These are phyloP conservation scores for Metroxylon sagu DNA, from an alignment of 176 grass and related monocot genomes.

Conservation along the genomic window DNA sequence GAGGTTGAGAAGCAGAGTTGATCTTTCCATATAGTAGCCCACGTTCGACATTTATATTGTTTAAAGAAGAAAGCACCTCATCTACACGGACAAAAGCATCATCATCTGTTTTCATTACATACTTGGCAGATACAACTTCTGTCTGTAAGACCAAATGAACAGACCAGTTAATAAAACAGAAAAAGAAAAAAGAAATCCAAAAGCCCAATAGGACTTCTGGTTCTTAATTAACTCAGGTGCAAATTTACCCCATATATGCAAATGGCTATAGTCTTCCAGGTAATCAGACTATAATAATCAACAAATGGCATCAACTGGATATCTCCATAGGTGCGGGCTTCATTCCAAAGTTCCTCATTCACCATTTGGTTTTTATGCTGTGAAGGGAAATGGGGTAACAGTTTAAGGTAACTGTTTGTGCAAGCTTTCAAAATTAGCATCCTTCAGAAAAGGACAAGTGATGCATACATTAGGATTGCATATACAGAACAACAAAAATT, in stretches of 20 bases:
- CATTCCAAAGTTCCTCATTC: conserved; percentile 93
- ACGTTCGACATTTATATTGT: conserved; percentile 48
- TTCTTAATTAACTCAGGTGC: neutral
- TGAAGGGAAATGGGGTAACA: conserved; percentile 13
- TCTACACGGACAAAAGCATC: conserved; percentile 99
- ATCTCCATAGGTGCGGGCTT: conserved; percentile 83
- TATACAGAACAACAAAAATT: too few species aligned
- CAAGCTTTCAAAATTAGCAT: neutral
- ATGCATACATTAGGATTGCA: too few species aligned
- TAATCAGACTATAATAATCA: conserved; percentile 97
- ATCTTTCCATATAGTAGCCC: conserved; percentile 78
- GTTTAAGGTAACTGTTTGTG: too few species aligned
- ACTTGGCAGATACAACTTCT: conserved; percentile 69
- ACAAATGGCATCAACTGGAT: conserved; percentile 98
- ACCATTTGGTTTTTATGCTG: conserved; percentile 96
- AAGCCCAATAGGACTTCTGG: conserved; percentile 15
- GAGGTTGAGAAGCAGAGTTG: conserved; percentile 87
- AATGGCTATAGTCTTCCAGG: conserved; percentile 95
- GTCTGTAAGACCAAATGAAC: conserved; percentile 32
- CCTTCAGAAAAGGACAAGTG: neutral
- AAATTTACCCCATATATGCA: conserved; percentile 85
- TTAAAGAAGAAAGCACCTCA: conserved; percentile 67
- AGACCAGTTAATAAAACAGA: neutral
- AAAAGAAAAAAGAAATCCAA: conserved; percentile 17
- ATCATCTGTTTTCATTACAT: conserved; percentile 99